These are phyloP conservation scores for Manihot esculenta DNA, from an alignment of 441 rosid species.

Conservation along the genomic window DNA sequence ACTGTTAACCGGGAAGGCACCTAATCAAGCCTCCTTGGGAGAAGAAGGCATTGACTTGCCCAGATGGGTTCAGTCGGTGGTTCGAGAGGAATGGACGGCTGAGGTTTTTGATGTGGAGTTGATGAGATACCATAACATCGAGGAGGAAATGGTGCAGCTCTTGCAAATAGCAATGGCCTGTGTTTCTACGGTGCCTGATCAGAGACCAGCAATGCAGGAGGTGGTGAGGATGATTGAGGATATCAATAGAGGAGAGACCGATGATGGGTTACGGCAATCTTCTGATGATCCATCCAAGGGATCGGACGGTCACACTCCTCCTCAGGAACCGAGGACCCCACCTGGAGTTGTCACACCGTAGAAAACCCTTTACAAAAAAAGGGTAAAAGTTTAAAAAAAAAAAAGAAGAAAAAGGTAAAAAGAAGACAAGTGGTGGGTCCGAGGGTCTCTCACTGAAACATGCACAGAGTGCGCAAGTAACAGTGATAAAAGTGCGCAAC, in stretches of 20 bases:
- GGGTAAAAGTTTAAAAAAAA: background rate
- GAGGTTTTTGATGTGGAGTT: conserved; percentile 94
- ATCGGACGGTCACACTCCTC: conserved; percentile 84
- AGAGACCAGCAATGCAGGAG: conserved; percentile 78
- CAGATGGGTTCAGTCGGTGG: conserved; percentile 94
- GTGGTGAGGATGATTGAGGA: conserved; percentile 91
- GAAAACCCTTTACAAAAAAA: background rate
- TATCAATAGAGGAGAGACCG: conserved; percentile 70
- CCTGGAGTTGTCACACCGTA: conserved; percentile 59
- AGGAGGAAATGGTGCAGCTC: conserved; percentile 97
- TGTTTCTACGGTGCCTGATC: conserved; percentile 80
- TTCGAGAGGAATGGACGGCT: conserved; percentile 96
- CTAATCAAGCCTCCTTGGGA: conserved; percentile 85
- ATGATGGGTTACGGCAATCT: conserved; percentile 81
- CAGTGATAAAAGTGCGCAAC: conserved; percentile 30
- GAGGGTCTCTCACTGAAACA: conserved; percentile 7
- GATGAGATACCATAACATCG: conserved; percentile 81
- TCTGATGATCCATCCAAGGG: conserved; percentile 95
- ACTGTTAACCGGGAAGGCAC: conserved; percentile 82
- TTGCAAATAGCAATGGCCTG: conserved; percentile 93
- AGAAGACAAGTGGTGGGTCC: background rate
- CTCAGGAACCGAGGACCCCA: conserved; percentile 61
- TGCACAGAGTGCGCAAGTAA: conserved; percentile 32
- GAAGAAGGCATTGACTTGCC: conserved; percentile 96
- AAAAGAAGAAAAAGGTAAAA: background rate